Evolutionary conservation across 2,329 filamentous ascomycete species (phyloP).

Genomic region (Scytalidium sp.): DNA sequence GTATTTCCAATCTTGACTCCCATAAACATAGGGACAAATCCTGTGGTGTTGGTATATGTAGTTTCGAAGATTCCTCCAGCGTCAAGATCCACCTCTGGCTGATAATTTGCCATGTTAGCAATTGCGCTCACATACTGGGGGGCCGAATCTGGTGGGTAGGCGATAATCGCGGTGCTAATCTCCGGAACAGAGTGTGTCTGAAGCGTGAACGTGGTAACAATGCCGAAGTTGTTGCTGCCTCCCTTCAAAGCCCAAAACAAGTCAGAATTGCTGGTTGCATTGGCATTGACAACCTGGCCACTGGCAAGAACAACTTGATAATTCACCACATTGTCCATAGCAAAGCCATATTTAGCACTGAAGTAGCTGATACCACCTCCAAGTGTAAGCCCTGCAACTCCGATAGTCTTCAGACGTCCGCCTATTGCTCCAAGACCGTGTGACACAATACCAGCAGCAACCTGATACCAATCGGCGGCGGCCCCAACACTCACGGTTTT

Average conservation of each 20-base stretch:
- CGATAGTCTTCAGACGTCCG: slow-evolving; percentile 42
- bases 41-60: neutral
- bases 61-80: slow-evolving; percentile 1
- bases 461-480: slow-evolving; percentile 3
- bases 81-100: neutral
- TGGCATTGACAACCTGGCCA: slow-evolving; percentile 15
- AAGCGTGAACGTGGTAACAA: slow-evolving; percentile 43
- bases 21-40: neutral
- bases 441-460: slow-evolving; percentile 1
- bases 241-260: slow-evolving; percentile 51
- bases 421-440: slow-evolving; percentile 29
- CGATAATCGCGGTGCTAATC: neutral
- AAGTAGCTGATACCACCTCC: slow-evolving; percentile 23
- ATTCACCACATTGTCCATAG: slow-evolving; percentile 3
- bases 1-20: neutral
- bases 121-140: neutral
- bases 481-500: slow-evolving; percentile 4
- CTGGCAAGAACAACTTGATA: slow-evolving; percentile 7
- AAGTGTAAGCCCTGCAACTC: slow-evolving; percentile 43
- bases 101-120: slow-evolving; percentile 1
- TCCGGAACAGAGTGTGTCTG: slow-evolving; percentile 26
- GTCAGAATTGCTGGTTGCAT: slow-evolving; percentile 35
- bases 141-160: neutral
- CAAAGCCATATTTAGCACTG: slow-evolving; percentile 2
- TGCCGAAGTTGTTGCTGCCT: slow-evolving; percentile 52